Percentiles rank a stretch among this genome's conserved stretches.
Conservation (phyloP, 257 asterid genomes). For the Plantago elongata region DNA sequence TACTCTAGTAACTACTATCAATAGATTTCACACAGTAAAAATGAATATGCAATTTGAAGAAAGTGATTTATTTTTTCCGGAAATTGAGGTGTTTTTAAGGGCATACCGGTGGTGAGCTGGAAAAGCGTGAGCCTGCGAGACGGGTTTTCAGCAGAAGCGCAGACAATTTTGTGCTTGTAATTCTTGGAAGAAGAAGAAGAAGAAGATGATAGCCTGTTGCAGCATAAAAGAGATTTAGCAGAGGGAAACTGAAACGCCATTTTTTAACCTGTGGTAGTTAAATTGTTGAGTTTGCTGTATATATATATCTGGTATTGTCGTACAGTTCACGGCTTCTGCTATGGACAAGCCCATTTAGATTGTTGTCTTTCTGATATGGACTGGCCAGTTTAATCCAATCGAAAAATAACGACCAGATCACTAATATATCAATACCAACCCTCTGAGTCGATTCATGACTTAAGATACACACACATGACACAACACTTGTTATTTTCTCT, state of each 20-base stretch:
- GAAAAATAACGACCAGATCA: too few species aligned
- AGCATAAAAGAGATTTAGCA: conserved; percentile 16
- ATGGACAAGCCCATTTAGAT: too few species aligned
- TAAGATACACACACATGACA: too few species aligned
- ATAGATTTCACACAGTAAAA: background rate
- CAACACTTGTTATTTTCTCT: too few species aligned
- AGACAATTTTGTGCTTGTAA: background rate
- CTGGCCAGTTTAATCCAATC: too few species aligned
- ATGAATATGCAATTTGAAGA: too few species aligned
- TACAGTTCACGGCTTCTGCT: too few species aligned
- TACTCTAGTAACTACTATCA: background rate
- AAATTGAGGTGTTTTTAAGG: background rate
- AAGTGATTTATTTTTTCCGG: too few species aligned
- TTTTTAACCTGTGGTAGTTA: conserved; percentile 9
- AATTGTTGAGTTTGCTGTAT: background rate
- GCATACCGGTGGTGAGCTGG: conserved; percentile 38
- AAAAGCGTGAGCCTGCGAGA: conserved; percentile 44
- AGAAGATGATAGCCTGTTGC: conserved; percentile 4
- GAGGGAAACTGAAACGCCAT: conserved; percentile 25
- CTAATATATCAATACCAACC: too few species aligned
- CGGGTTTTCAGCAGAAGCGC: conserved; percentile 29
- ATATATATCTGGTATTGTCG: too few species aligned
- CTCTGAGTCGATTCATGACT: too few species aligned
- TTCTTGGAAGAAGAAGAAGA: background rate
- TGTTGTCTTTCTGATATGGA: too few species aligned